phyloP scores from a whole-genome alignment of 345 rosid genomes.

The Eucalyptus cloeziana region DNA sequence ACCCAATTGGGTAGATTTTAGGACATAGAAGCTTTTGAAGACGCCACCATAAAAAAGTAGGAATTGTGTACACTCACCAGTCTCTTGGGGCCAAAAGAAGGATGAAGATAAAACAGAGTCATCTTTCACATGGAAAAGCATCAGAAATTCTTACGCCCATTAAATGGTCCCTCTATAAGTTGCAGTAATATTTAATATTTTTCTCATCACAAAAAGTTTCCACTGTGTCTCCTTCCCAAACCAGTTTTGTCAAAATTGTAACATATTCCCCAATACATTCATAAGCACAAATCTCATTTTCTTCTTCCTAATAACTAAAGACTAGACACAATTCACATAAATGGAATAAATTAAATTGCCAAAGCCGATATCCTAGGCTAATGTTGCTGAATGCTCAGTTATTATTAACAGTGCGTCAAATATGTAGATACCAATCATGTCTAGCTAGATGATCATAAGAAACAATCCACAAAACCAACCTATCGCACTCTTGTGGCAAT shows the following conservation, averaged over 20 bases:
- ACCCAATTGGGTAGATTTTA: neutral
- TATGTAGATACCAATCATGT: neutral
- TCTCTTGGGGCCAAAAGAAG: neutral
- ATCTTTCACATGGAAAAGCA: neutral
- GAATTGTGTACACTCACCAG: neutral
- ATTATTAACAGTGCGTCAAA: neutral
- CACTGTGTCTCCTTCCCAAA: neutral
- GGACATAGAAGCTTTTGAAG: neutral
- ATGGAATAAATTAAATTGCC: neutral
- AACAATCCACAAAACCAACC: constrained; percentile 11
- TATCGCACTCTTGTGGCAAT: constrained; percentile 41
- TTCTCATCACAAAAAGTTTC: neutral
- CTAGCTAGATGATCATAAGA: neutral
- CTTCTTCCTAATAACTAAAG: neutral
- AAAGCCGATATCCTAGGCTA: neutral
- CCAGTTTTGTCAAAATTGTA: neutral
- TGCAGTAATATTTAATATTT: neutral
- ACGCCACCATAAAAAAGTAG: neutral
- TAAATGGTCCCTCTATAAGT: neutral
- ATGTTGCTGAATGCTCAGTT: neutral
- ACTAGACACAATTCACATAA: neutral
- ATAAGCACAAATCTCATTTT: neutral
- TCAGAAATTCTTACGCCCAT: neutral
- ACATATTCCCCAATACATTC: neutral
- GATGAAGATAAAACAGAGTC: neutral